Evolutionary conservation across 345 rosid genomes (phyloP).

Genomic region (Iberis pinnata): DNA sequence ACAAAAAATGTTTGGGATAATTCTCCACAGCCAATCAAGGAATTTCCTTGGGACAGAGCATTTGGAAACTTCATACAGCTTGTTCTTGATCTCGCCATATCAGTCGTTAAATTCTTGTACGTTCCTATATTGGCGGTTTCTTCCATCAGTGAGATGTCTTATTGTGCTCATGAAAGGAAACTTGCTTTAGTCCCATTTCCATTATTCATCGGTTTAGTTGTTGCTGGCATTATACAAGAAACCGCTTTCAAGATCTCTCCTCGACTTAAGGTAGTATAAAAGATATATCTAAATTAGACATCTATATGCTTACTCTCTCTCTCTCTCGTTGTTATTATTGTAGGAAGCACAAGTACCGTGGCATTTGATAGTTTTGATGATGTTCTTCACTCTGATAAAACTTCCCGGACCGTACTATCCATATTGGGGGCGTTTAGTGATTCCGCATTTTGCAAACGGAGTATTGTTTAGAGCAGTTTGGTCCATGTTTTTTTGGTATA

Average conservation of each 20-base stretch:
- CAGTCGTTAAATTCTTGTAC: constrained; percentile 59
- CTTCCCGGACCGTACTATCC: constrained; percentile 85
- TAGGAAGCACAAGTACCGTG: constrained; percentile 89
- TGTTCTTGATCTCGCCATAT: constrained; percentile 55
- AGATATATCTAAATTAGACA: neutral
- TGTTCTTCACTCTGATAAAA: constrained; percentile 55
- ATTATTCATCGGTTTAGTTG: constrained; percentile 53
- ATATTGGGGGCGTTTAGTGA: constrained; percentile 68
- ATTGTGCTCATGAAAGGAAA: constrained; percentile 81
- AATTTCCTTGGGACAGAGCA: constrained; percentile 74
- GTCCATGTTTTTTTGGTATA: constrained; percentile 51
- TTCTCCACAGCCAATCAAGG: constrained; percentile 68
- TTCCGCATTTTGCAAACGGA: constrained; percentile 87
- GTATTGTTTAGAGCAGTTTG: constrained; percentile 57
- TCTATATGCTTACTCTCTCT: too few species aligned
- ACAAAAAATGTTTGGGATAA: constrained; percentile 51
- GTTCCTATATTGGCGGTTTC: constrained; percentile 64
- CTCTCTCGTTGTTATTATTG: too few species aligned
- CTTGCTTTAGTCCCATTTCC: constrained; percentile 62
- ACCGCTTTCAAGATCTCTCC: constrained; percentile 62
- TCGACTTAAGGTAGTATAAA: constrained; percentile 51
- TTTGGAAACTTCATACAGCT: constrained; percentile 66
- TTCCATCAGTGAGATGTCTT: constrained; percentile 94
- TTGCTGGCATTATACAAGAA: constrained; percentile 47
- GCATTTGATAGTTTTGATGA: constrained; percentile 64